Conservation (phyloP, 1,284 basidiomycete species). For the Cutaneotrichosporon mucoides region DNA sequence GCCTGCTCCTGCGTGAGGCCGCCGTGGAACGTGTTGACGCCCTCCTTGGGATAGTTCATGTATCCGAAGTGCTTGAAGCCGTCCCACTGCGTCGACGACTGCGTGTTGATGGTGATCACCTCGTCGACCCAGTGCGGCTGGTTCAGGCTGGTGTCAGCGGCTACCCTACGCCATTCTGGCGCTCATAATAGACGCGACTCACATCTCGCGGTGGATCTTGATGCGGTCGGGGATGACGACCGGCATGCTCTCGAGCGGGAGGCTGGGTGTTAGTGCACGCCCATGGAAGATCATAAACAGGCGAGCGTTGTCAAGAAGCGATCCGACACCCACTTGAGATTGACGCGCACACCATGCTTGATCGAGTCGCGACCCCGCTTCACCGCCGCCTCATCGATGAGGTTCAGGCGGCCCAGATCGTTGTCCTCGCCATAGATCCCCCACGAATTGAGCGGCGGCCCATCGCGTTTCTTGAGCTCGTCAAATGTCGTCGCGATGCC, state of each 20-base stretch:
- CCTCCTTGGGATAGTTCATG: constrained; percentile 17
- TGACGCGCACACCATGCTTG: constrained; percentile 28
- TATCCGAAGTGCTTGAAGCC: constrained; percentile 45
- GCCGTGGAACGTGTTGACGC: constrained; percentile 12
- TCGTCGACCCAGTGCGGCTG: constrained; percentile 35
- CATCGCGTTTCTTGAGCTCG: constrained; percentile 11
- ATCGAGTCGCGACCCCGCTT: constrained; percentile 26
- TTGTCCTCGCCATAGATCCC: constrained; percentile 30
- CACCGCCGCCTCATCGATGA: constrained; percentile 30
- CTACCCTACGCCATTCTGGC: too few species aligned
- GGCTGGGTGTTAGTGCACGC: too few species aligned
- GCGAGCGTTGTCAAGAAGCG: neutral
- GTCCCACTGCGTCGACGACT: constrained; percentile 49
- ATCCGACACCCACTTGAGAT: constrained; percentile 32
- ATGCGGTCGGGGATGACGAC: too few species aligned
- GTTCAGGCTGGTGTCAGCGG: constrained; percentile 15
- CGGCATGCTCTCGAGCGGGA: too few species aligned
- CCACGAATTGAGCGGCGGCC: constrained; percentile 37
- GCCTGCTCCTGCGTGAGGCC: constrained; percentile 14
- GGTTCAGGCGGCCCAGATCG: constrained; percentile 33
- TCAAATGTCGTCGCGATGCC: constrained; percentile 4
- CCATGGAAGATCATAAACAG: too few species aligned
- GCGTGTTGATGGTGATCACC: constrained; percentile 45
- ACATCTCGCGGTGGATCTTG: too few species aligned
- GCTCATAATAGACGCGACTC: too few species aligned